These are phyloP conservation scores for Termitomyces sp. DNA, from an alignment of 768 basidiomycete genomes.

Conservation along the genomic window DNA sequence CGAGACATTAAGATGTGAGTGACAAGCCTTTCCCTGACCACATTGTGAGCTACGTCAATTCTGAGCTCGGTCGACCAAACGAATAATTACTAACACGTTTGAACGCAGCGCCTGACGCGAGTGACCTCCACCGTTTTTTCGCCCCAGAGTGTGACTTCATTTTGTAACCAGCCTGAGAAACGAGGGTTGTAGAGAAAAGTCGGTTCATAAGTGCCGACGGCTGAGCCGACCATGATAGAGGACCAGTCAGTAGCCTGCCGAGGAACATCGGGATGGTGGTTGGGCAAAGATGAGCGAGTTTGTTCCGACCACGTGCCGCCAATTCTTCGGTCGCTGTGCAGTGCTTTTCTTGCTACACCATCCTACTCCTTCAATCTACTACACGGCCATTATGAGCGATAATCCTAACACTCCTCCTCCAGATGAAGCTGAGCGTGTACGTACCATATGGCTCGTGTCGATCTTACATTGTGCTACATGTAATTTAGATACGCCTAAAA, in stretches of 20 bases:
- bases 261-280: conserved; percentile 11
- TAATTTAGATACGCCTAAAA: conserved; percentile 80
- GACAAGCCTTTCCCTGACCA: conserved; percentile 62
- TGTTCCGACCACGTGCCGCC: conserved; percentile 13
- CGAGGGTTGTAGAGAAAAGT: conserved; percentile 58
- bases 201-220: conserved; percentile 22
- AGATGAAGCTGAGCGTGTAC: conserved; percentile 80
- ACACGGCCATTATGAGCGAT: conserved; percentile 30
- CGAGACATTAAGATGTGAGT: conserved; percentile 67
- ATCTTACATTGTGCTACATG: not conserved
- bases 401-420: conserved; percentile 53
- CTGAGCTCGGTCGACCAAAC: not conserved
- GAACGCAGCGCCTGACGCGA: conserved; percentile 61
- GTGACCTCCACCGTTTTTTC: conserved; percentile 76
- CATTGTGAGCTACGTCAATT: not conserved
- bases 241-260: conserved; percentile 5
- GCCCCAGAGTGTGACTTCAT: conserved; percentile 78
- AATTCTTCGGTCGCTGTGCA: not conserved
- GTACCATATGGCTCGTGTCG: conserved; percentile 13
- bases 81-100: conserved; percentile 59
- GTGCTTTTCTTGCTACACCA: not conserved
- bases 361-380: too few species aligned
- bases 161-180: conserved; percentile 63
- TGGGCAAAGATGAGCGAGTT: not conserved
- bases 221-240: conserved; percentile 14